Evolutionary conservation across 495 filamentous ascomycete genomes (phyloP), one percentile per base, ranked within the genome.

Genomic region (Peziza echinospora): DNA sequence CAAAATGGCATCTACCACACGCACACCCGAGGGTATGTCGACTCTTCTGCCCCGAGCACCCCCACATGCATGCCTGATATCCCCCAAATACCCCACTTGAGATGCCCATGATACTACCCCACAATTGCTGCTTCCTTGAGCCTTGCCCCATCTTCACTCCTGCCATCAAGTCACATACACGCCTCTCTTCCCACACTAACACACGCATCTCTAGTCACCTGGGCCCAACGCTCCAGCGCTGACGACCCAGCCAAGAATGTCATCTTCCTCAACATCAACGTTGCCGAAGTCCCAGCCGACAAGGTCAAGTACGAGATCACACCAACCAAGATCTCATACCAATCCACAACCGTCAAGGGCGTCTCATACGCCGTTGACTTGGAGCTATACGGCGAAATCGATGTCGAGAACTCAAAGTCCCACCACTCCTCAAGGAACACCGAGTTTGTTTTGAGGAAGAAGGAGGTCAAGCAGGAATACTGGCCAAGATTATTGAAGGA

Each of bases 401-500:
- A 96, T 64, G 65, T 72, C 39, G 71, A 73, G 37, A 73, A 79
- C 58, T 82, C 72, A 70, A 86, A 84, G 66, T 71, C 76, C 52
- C 71, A 83, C 71, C 79, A 91, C 70, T 84, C 77, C 26, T 69
- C 74, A 55, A 79, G 84, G 57, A 83, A 82, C 57, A 70, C 93
- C 50, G 82, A 91, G 68, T 64, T 96, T 55, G 78, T 89, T 57
- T 72, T 97, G 65, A 72, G 79, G 62, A 97, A 97, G 82, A 93
- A 94, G 79, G 85, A 91, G 54, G 69, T 84, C 24, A 80, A 82
- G 64, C 69, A 76, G 49, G 82, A 84, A 58, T 96, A 77, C 71
- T 97, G 89, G 89, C 89, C 89, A 30, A 76, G 89, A 53, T 71
- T 97, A 47, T 67, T 93, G 58, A 93, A 94, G 76, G 80, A 83